Evolutionary conservation across 305 asterid genomes (phyloP), one percentile per base, ranked within the genome.

Genomic region (Fraxinus xanthoxyloides): DNA sequence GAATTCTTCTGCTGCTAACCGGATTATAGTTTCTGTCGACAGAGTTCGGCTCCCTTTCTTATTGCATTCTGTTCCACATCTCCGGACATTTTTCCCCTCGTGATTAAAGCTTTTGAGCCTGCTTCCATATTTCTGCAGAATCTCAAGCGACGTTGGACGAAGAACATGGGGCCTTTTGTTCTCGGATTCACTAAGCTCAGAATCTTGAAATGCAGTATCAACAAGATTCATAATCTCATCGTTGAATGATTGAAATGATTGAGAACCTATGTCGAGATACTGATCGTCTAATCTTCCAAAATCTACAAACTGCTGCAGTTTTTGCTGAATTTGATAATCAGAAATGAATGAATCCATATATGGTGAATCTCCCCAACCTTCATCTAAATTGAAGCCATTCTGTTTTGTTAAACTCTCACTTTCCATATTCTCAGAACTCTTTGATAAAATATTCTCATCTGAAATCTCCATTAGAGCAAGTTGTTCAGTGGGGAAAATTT

Each of bases 1-100:
- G 88, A 88, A 91, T 76, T 76, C 90, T 54, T 89, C 87, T 38
- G 91, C 90, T 32, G 92, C 94, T 35, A 91, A 21, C 35, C 72
- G 80, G 21, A 87, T 72, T 72, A 91, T 86, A 4, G 75, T 83
- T 43, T 67, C 80, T 0, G 88, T 78, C 4, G 90, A 82, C 48
- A 77, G 35, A 19, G 69, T 24, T 48, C 19, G 59, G 63, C 56
- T 79, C 30, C n/a, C 13, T 2, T 40, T 67, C 67, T 10, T 30
- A 19, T 8, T 65, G 34, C 35, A 0, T 51, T 56, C 78, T n/a
- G 75, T 17, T 15, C 32, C 79, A 23, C 35, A 36, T 24, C 34
- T 85, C 2, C 77, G 15, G 48, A 48, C 3, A 19, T 34, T 76
- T 48, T 21, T 77, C 46, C 59, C 43, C 54, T 84, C 82, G 0